A percentile compares a stretch with the other conserved stretches of the same genome.
phyloP scores from a whole-genome alignment of 305 asterid species.

The Solanum hybrid region DNA sequence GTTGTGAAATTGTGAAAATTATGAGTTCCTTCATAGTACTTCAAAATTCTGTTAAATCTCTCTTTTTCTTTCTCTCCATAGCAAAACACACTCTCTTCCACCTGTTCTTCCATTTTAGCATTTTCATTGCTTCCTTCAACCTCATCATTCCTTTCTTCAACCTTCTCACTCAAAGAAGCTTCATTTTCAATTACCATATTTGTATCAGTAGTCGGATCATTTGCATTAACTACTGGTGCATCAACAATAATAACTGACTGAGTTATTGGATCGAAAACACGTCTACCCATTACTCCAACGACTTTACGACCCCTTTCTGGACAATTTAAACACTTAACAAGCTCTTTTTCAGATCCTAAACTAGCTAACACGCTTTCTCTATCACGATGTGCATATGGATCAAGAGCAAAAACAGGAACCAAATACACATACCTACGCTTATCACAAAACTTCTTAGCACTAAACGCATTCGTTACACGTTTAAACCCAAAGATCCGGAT shows the following conservation, averaged over 20 bases:
- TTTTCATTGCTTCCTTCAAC: conserved; percentile 7
- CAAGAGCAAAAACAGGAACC: conserved; percentile 81
- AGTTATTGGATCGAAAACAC: conserved; percentile 17
- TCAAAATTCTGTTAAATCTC: conserved; percentile 66
- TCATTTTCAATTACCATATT: conserved; percentile 14
- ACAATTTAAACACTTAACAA: conserved; percentile 72
- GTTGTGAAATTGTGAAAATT: conserved; percentile 89
- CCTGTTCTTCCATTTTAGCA: background rate
- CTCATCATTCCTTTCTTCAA: conserved; percentile 19
- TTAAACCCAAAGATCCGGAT: conserved; percentile 74
- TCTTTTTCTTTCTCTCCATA: conserved; percentile 62
- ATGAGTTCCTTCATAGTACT: conserved; percentile 72
- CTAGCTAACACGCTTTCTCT: conserved; percentile 85
- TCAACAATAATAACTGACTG: conserved; percentile 9
- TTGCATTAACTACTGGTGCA: background rate
- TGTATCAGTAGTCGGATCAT: conserved; percentile 6
- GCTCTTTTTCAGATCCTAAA: conserved; percentile 60
- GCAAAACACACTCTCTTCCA: conserved; percentile 27
- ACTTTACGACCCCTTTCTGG: conserved; percentile 88
- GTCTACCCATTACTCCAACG: conserved; percentile 59
- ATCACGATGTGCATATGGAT: conserved; percentile 69
- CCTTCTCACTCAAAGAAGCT: conserved; percentile 7
- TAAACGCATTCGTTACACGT: conserved; percentile 60
- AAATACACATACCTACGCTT: conserved; percentile 78
- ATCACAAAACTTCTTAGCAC: conserved; percentile 88